phyloP scores from a whole-genome alignment of 805 yeast genomes.

The baker's yeast (Saccharomyces cerevisiae) region DNA sequence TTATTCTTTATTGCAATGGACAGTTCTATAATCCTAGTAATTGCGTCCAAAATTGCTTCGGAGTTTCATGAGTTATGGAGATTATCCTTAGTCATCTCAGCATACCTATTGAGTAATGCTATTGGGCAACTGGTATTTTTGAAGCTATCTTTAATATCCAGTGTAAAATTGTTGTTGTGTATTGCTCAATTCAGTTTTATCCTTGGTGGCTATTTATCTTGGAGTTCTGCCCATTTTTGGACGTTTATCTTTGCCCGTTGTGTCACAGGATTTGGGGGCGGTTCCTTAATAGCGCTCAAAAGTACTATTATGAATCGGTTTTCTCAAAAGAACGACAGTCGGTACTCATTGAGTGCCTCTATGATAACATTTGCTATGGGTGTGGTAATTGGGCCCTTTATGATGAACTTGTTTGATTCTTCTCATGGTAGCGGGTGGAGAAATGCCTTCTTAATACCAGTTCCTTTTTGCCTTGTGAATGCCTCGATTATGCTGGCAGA shows the following conservation, averaged over 20 bases:
- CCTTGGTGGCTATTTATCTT: conserved; percentile 51
- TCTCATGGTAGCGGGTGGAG: conserved; percentile 49
- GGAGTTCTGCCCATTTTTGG: conserved; percentile 38
- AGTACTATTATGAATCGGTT: conserved; percentile 12
- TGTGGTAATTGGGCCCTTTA: neutral
- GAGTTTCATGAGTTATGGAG: conserved; percentile 56
- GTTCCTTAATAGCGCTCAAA: conserved; percentile 48
- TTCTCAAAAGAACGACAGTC: neutral
- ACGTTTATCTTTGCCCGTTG: conserved; percentile 49
- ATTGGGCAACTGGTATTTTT: conserved; percentile 72
- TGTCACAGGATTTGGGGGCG: conserved; percentile 83
- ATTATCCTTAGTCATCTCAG: conserved; percentile 67
- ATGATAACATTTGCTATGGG: neutral
- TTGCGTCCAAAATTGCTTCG: conserved; percentile 57
- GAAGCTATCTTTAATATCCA: conserved; percentile 63
- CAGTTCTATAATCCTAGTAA: conserved; percentile 58
- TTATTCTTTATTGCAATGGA: conserved; percentile 60
- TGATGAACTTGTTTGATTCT: neutral
- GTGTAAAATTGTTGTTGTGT: conserved; percentile 46
- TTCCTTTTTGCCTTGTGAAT: conserved; percentile 47
- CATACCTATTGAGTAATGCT: conserved; percentile 58
- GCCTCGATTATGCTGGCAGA: conserved; percentile 33
- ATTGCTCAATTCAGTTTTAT: conserved; percentile 50
- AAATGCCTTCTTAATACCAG: conserved; percentile 45
- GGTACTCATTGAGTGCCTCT: neutral